phyloP scores from a whole-genome alignment of 352 stramenopile genomes.

The Pythium monospermum region DNA sequence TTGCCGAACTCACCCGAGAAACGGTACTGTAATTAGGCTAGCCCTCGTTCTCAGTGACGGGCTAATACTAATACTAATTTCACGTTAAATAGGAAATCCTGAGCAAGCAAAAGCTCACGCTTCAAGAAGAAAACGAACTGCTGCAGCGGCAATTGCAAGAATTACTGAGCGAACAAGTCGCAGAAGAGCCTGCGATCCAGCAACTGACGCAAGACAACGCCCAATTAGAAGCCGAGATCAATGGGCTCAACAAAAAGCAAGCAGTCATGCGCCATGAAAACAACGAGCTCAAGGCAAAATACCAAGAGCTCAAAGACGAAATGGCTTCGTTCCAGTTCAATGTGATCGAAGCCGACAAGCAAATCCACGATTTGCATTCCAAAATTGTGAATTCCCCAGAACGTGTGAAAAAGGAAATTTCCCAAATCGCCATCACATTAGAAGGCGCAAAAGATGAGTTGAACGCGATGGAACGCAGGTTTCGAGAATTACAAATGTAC shows the following conservation, averaged over 20 bases:
- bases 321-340: constrained; percentile 56
- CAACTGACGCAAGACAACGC: constrained; percentile 76
- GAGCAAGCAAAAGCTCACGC: constrained; percentile 32
- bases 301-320: constrained; percentile 82
- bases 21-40: no score
- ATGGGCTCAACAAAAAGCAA: constrained; percentile 88
- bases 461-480: constrained; percentile 55
- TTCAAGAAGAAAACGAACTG: constrained; percentile 56
- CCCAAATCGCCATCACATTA: constrained; percentile 47
- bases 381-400: constrained; percentile 91
- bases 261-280: constrained; percentile 81
- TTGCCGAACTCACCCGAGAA: constrained; percentile 66
- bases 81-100: constrained; percentile 34
- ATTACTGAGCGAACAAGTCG: constrained; percentile 46
- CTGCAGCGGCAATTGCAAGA: constrained; percentile 62
- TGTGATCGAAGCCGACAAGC: constrained; percentile 77
- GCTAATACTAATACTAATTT: background rate
- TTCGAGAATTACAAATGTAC: constrained; percentile 49
- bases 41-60: background rate
- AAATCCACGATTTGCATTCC: constrained; percentile 69
- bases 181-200: constrained; percentile 49
- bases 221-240: constrained; percentile 86
- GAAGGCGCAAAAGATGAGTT: constrained; percentile 69
- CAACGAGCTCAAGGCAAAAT: constrained; percentile 68
- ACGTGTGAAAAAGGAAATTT: constrained; percentile 72